Evolutionary conservation across 2,329 filamentous ascomycete species (phyloP).

Genomic region (Fusarium chaquense): DNA sequence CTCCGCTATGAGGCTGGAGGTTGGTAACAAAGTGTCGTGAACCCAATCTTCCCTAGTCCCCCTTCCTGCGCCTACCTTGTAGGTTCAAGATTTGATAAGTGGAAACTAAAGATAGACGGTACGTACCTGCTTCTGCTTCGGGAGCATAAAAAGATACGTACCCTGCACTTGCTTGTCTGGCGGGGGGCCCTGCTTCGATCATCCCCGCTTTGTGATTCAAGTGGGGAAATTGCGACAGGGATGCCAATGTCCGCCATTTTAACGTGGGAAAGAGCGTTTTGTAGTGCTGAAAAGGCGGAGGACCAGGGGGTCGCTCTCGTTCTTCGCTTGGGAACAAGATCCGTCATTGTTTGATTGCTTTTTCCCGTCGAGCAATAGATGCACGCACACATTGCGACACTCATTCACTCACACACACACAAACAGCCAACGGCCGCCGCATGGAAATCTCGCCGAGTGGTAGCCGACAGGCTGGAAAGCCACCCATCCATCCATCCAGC

Average conservation of each 20-base stretch:
- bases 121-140: not conserved
- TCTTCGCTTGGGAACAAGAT: slow-evolving; percentile 4
- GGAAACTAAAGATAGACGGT: slow-evolving; percentile 1
- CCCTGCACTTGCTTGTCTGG: not conserved
- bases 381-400: slow-evolving; percentile 14
- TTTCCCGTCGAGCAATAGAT: not conserved
- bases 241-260: slow-evolving; percentile 44
- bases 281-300: slow-evolving; percentile 47
- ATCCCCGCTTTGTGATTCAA: slow-evolving; percentile 33
- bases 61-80: not conserved
- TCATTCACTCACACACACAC: slow-evolving; percentile 2
- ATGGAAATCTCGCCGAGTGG: slow-evolving; percentile 42
- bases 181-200: slow-evolving; percentile 27
- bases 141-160: not conserved
- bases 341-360: slow-evolving; percentile 2
- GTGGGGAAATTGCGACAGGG: slow-evolving; percentile 25
- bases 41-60: not conserved
- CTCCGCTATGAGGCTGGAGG: slow-evolving; percentile 26
- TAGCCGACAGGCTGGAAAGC: slow-evolving; percentile 39
- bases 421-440: slow-evolving; percentile 24
- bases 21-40: not conserved
- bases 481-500: not conserved
- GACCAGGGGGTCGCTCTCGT: slow-evolving; percentile 18
- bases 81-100: not conserved
- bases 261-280: slow-evolving; percentile 41